A percentile compares a stretch with the other conserved stretches of the same genome.
Evolutionary conservation across 2,329 filamentous ascomycete genomes (phyloP).

Genomic region (Botrytis paeoniae): DNA sequence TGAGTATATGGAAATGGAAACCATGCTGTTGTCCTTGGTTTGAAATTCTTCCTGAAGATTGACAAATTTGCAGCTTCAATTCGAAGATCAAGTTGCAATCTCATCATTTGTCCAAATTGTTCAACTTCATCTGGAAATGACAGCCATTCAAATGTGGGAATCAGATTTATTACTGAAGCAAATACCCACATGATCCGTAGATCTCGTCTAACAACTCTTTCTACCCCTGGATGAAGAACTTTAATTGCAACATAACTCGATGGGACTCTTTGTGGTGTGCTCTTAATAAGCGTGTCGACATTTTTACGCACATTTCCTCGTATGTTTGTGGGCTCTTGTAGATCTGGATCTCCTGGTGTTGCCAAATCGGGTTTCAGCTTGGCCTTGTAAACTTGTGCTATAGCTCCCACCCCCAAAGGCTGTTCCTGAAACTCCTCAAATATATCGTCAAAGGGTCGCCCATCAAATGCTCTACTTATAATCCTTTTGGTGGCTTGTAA

Average conservation of each 20-base stretch:
- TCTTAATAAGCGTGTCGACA: constrained; percentile 83
- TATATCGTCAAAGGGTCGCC: constrained; percentile 78
- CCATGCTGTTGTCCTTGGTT: constrained; percentile 85
- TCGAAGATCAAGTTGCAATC: constrained; percentile 88
- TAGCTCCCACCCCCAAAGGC: constrained; percentile 89
- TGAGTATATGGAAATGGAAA: constrained; percentile 93
- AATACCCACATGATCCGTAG: constrained; percentile 93
- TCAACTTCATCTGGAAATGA: constrained; percentile 90
- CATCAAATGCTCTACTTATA: constrained; percentile 77
- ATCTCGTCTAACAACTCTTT: constrained; percentile 85
- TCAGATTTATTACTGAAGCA: constrained; percentile 74
- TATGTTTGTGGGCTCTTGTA: constrained; percentile 55
- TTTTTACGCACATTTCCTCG: constrained; percentile 72
- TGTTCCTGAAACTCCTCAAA: constrained; percentile 93
- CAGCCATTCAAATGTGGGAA: constrained; percentile 96
- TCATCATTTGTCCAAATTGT: constrained; percentile 99
- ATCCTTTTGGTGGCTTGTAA: constrained; percentile 74
- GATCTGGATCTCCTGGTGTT: constrained; percentile 55
- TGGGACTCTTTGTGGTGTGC: constrained; percentile 77
- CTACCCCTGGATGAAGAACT: constrained; percentile 88
- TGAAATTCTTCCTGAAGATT: constrained; percentile 87
- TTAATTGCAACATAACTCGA: constrained; percentile 95
- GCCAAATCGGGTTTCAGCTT: constrained; percentile 80
- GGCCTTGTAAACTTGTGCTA: constrained; percentile 96
- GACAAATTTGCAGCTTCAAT: constrained; percentile 91